Conservation (phyloP, 495 filamentous ascomycete species). For the Penicillium cataractarum region DNA sequence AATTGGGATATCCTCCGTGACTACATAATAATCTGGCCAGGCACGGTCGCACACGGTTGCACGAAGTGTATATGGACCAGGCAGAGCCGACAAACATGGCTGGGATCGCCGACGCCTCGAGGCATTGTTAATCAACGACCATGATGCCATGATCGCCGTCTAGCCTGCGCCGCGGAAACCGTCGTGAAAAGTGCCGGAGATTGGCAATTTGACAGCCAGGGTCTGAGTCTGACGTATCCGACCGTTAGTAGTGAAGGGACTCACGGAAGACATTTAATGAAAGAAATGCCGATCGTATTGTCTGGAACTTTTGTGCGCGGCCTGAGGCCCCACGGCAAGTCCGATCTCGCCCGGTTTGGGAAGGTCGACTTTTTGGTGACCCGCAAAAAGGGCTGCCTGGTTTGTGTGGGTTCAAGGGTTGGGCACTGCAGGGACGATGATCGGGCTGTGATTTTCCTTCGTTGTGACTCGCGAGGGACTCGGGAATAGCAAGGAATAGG, state of each 20-base stretch:
- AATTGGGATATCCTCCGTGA: background rate
- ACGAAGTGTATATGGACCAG: too few relatives aligned
- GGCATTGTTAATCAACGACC: background rate
- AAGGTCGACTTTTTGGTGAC: conserved; percentile 13
- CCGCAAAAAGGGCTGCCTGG: conserved; percentile 10
- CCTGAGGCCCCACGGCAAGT: conserved; percentile 8
- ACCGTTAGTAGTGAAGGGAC: conserved; percentile 10
- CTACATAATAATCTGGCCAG: background rate
- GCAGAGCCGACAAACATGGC: too few relatives aligned
- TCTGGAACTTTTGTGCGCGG: conserved; percentile 12
- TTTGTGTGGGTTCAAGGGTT: background rate
- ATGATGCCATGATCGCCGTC: conserved; percentile 24
- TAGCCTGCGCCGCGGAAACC: conserved; percentile 5
- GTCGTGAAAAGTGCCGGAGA: conserved; percentile 5
- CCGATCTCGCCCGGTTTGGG: conserved; percentile 10
- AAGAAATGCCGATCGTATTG: conserved; percentile 16
- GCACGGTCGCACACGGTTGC: background rate
- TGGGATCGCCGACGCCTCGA: background rate
- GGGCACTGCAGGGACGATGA: background rate
- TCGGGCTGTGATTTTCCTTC: background rate
- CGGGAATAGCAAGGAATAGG: background rate
- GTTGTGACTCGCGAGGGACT: background rate
- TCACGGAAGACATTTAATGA: conserved; percentile 2
- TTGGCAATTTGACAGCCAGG: background rate
- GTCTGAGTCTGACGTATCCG: conserved; percentile 15